phyloP scores from a whole-genome alignment of 139 green algal species.

The Nannochloris sp. region DNA sequence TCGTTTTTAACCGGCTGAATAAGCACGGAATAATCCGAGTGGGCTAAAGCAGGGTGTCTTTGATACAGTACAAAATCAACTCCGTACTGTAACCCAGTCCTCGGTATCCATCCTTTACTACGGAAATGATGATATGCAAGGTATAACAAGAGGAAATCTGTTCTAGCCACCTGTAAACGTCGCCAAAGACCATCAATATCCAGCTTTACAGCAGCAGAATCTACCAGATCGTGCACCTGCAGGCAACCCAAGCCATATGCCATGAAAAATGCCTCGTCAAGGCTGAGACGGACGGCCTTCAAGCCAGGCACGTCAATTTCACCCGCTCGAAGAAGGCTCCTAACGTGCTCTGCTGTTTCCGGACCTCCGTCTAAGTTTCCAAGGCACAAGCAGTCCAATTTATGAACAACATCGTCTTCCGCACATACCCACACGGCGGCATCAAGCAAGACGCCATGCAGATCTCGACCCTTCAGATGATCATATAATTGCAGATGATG shows the following conservation, averaged over 20 bases:
- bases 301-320: neutral
- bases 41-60: conserved; percentile 33
- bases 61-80: conserved; percentile 54
- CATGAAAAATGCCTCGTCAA: conserved; percentile 39
- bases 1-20: neutral
- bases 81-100: conserved; percentile 54
- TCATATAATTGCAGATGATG: conserved; percentile 13
- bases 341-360: conserved; percentile 11
- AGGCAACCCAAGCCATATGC: conserved; percentile 12
- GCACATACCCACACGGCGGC: conserved; percentile 22
- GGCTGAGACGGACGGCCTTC: conserved; percentile 23
- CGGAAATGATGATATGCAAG: conserved; percentile 35
- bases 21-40: conserved; percentile 37
- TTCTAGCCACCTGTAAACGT: neutral
- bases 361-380: conserved; percentile 31
- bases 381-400: conserved; percentile 26
- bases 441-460: conserved; percentile 23
- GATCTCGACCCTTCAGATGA: neutral
- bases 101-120: conserved; percentile 48
- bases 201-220: neutral
- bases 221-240: neutral
- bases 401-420: conserved; percentile 2
- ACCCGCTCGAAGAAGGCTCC: neutral
- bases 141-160: conserved; percentile 29
- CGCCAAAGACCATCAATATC: conserved; percentile 16